Evolutionary conservation across 306 rosid species (phyloP).

Genomic region (Prunus mume): DNA sequence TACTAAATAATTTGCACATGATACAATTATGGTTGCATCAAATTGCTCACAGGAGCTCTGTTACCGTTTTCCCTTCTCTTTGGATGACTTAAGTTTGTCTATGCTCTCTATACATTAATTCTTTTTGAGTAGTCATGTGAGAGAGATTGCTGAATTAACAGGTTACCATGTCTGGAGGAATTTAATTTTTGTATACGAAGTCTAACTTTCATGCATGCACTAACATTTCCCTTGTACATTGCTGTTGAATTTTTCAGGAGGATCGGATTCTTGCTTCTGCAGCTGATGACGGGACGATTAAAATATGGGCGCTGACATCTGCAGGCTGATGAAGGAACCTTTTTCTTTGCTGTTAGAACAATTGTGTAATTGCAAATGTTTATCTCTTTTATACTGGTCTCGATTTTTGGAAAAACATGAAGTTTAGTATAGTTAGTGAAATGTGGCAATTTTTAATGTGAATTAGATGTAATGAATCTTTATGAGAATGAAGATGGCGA

Average conservation of each 20-base stretch:
- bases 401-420: constrained; percentile 8
- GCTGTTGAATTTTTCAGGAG: constrained; percentile 45
- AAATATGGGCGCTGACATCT: constrained; percentile 82
- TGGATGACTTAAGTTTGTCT: not conserved
- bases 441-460: constrained; percentile 13
- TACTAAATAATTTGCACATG: not conserved
- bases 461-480: not conserved
- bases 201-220: not conserved
- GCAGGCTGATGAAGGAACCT: constrained; percentile 16
- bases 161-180: too few relatives aligned
- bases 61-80: not conserved
- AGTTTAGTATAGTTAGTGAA: not conserved
- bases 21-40: not conserved
- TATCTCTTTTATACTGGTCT: constrained; percentile 11
- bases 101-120: not conserved
- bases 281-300: constrained; percentile 82
- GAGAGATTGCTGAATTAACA: too few relatives aligned
- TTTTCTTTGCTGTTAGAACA: constrained; percentile 13
- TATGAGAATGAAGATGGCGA: constrained; percentile 9
- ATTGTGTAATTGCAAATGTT: constrained; percentile 28
- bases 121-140: not conserved
- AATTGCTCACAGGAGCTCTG: not conserved
- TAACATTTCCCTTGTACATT: not conserved
- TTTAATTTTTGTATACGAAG: not conserved
- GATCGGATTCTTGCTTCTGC: constrained; percentile 75